Base-by-base conservation (phyloP, 441 rosid genomes). In the Daphne laureola region DNA sequence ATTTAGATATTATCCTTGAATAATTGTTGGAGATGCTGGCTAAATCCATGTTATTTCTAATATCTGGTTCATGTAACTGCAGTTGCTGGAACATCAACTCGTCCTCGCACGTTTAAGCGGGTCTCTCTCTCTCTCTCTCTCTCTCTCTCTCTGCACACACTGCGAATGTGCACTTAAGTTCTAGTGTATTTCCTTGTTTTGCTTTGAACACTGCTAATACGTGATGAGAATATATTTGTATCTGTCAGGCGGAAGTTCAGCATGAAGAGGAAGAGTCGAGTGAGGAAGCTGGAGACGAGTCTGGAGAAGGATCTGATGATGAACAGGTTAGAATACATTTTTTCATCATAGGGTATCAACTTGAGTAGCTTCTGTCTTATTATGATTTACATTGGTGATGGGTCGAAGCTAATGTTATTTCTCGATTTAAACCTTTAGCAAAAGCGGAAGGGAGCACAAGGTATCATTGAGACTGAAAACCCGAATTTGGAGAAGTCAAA, bases 61-160 rank as follows among this genome's bases (percentile, higher is more conserved):
- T 25, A 38, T 54, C 41, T 15, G 27, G 9, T 68, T 38, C 51
- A 31, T 31, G 38, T 49, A 6, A 31, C 38, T 77, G 72, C 76
- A 92, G 98, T 74, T 80, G 90, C 98, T 18, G 98, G 98, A 43
- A 83, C 88, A 56, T 84, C 98, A 41, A 50, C 83, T 4, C 94
- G 98, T 35, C 96, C 97, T 59, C 84, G 84, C 14, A 79, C 95
- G 25, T 92, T 92, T 67, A 89, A 75, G 66, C 72, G 61, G 88
- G 97, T 86, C 38, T 31, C 38, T 31, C 38, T 8, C 36, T 35
- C 7, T 44, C 27, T 67, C 16, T 65, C 57, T 62, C 52, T 8
- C 36, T 31, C 36, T 31, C 36, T 31, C 38, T 4, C 38, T 2
- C 38, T 4, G 36, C 11, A 0, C 38, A 31, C 38, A 1, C 8